phyloP scores from a whole-genome alignment of 1,284 basidiomycete species.

The Wallemia ichthyophaga region DNA sequence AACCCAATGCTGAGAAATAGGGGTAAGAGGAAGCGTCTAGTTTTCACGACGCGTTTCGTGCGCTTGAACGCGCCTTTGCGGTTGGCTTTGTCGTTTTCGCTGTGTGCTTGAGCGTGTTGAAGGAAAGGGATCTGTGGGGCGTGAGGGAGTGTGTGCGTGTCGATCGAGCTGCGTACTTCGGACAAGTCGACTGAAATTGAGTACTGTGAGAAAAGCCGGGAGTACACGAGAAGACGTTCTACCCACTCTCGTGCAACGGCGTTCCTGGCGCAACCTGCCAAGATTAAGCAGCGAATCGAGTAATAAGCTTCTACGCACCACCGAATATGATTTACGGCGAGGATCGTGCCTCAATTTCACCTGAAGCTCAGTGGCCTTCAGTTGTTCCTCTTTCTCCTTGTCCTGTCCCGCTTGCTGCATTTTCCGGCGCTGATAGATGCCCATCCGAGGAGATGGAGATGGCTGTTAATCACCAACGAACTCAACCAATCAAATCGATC shows the following conservation, averaged over 20 bases:
- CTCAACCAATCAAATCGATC: background rate
- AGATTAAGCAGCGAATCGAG: background rate
- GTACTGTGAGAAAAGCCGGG: background rate
- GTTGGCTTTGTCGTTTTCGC: no score
- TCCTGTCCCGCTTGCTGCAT: background rate
- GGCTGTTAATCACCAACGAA: background rate
- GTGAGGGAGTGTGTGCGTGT: background rate
- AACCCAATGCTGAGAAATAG: conserved; percentile 3
- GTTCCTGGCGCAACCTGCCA: conserved; percentile 14
- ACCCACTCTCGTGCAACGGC: conserved; percentile 14
- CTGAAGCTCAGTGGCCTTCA: background rate
- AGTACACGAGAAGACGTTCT: conserved; percentile 1
- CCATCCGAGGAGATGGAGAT: background rate
- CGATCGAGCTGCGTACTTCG: background rate
- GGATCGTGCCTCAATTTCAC: background rate
- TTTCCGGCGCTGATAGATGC: background rate
- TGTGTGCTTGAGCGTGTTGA: conserved; percentile 4
- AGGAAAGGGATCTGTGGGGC: conserved; percentile 9
- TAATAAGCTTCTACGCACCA: background rate
- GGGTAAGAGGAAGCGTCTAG: conserved; percentile 6
- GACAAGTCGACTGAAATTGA: background rate
- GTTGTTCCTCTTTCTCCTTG: background rate
- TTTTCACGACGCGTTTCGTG: conserved; percentile 7
- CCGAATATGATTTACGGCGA: background rate
- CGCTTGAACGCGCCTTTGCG: conserved; percentile 5